Evolutionary conservation across 78 protist genomes (phyloP).

Genomic region (Tieghemostelium lacteum): DNA sequence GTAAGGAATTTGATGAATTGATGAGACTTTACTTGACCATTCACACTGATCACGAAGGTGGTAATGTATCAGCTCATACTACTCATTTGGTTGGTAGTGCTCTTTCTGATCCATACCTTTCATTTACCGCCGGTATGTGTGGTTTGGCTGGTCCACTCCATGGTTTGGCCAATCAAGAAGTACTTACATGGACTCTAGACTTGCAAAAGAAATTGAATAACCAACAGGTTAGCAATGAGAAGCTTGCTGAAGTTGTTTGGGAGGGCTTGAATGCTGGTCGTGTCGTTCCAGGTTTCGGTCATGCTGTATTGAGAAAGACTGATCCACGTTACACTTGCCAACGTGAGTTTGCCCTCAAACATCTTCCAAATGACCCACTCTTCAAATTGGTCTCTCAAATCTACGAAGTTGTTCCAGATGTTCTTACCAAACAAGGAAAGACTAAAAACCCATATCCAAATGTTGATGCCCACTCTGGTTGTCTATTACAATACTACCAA

Average conservation of each 20-base stretch:
- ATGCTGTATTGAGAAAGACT: conserved; percentile 96
- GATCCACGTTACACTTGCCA: conserved; percentile 98
- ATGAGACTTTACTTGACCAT: conserved; percentile 97
- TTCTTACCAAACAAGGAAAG: conserved; percentile 96
- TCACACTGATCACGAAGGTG: conserved; percentile 98
- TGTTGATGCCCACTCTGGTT: conserved; percentile 99
- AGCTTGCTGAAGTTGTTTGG: conserved; percentile 90
- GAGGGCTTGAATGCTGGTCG: conserved; percentile 95
- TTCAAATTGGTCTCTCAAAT: conserved; percentile 92
- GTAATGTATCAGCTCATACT: conserved; percentile 97
- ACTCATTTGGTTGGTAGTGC: conserved; percentile 98
- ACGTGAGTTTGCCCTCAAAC: conserved; percentile 97
- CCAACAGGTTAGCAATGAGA: conserved; percentile 78
- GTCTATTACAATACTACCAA: conserved; percentile 85
- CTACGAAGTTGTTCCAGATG: conserved; percentile 91
- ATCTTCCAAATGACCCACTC: conserved; percentile 94
- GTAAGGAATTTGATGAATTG: conserved; percentile 90
- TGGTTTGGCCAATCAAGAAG: conserved; percentile 99
- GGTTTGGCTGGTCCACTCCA: conserved; percentile 98
- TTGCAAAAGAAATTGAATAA: conserved; percentile 57
- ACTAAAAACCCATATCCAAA: conserved; percentile 98
- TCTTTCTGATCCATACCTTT: conserved; percentile 97
- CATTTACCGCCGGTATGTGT: conserved; percentile 95
- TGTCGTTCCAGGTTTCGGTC: conserved; percentile 99
- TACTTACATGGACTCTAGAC: conserved; percentile 73